phyloP scores from a whole-genome alignment of 495 filamentous ascomycete genomes.

The Penicillium egyptiacum region DNA sequence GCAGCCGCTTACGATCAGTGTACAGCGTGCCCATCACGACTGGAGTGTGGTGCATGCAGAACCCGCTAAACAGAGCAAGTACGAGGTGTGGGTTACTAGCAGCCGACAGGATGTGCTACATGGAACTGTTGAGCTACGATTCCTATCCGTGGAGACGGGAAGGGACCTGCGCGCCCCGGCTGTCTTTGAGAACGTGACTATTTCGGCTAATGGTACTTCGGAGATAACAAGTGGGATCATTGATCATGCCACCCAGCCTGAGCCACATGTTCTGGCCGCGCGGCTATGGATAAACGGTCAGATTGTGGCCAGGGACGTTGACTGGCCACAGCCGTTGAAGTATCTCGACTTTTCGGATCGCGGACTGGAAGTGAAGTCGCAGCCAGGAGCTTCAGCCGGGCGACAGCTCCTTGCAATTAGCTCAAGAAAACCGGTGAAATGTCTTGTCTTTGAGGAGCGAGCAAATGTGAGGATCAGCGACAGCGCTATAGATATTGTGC shows the following conservation, averaged over 20 bases:
- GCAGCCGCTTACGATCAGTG: conserved; percentile 69
- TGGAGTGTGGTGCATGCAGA: conserved; percentile 61
- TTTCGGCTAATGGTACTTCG: conserved; percentile 72
- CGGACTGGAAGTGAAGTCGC: conserved; percentile 31
- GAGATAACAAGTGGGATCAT: conserved; percentile 70
- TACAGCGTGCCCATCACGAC: conserved; percentile 67
- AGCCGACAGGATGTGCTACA: conserved; percentile 54
- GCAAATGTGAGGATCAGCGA: conserved; percentile 39
- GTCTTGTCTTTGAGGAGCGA: conserved; percentile 46
- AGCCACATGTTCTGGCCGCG: conserved; percentile 55
- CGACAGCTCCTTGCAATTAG: conserved; percentile 20
- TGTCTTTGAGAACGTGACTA: conserved; percentile 50
- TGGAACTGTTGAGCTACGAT: conserved; percentile 65
- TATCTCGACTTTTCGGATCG: conserved; percentile 65
- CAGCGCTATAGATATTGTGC: conserved; percentile 51
- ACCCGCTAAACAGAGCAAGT: conserved; percentile 53
- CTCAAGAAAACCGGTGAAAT: conserved; percentile 41
- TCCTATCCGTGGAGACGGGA: conserved; percentile 72
- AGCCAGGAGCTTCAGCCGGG: conserved; percentile 15
- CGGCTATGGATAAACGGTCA: conserved; percentile 60
- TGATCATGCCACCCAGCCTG: conserved; percentile 53
- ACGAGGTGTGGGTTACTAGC: conserved; percentile 81
- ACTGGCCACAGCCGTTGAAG: conserved; percentile 94
- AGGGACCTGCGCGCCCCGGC: conserved; percentile 56
- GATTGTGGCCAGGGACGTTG: conserved; percentile 72